These are phyloP conservation scores for Porodaedalea pini DNA, from an alignment of 1,284 basidiomycete genomes.

Conservation along the genomic window DNA sequence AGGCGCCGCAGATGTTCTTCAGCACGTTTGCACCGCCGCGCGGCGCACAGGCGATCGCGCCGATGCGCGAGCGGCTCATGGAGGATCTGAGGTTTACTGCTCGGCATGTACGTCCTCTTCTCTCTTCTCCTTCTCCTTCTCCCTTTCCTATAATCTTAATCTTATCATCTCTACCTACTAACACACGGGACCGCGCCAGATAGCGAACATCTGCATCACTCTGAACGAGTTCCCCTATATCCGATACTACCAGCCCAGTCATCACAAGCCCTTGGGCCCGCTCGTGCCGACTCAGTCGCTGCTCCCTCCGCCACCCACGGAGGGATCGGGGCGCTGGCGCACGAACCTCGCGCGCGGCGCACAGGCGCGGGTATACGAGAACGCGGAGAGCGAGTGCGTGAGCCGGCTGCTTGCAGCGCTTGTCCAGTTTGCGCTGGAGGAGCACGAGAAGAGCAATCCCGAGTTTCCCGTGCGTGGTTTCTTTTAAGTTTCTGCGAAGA, in stretches of 20 bases:
- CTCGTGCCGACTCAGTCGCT: slow-evolving; percentile 56
- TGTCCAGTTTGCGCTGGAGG: slow-evolving; percentile 80
- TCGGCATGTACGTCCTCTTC: slow-evolving; percentile 12
- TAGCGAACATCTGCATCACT: slow-evolving; percentile 87
- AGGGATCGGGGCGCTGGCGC: slow-evolving; percentile 62
- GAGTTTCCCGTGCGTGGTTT: slow-evolving; percentile 68
- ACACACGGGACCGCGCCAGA: slow-evolving; percentile 44
- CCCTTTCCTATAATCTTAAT: background rate
- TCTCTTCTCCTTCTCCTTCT: background rate
- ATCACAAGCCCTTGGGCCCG: slow-evolving; percentile 85
- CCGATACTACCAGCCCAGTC: slow-evolving; percentile 86
- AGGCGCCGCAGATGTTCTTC: slow-evolving; percentile 78
- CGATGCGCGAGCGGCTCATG: slow-evolving; percentile 66
- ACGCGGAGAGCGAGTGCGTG: slow-evolving; percentile 54
- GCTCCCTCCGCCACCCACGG: slow-evolving; percentile 50
- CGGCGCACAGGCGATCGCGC: slow-evolving; percentile 55
- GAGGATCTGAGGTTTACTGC: slow-evolving; percentile 77
- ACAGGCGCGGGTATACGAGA: slow-evolving; percentile 46
- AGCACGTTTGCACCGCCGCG: slow-evolving; percentile 82
- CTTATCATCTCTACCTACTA: slow-evolving; percentile 1
- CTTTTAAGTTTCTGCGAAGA: background rate
- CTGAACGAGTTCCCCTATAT: slow-evolving; percentile 93
- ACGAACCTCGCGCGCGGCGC: slow-evolving; percentile 69
- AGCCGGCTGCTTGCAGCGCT: slow-evolving; percentile 78
- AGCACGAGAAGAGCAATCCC: slow-evolving; percentile 79